Percentiles rank a stretch among this genome's conserved stretches.
Evolutionary conservation across 2,329 filamentous ascomycete species (phyloP).

Genomic region (Mariannaea elegans): DNA sequence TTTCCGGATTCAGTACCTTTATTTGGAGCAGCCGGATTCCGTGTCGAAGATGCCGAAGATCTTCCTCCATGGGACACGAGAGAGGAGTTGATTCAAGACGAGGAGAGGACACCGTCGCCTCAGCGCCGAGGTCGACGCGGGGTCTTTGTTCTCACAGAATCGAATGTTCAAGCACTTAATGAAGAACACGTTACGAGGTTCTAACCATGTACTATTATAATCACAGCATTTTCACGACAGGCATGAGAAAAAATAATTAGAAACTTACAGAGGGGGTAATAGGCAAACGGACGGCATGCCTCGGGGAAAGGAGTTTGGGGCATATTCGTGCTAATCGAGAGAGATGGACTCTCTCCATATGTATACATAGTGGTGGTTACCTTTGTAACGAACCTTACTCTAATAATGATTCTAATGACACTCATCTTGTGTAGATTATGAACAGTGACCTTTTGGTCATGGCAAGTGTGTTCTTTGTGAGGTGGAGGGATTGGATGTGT

Average conservation of each 20-base stretch:
- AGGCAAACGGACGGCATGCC: conserved; percentile 6
- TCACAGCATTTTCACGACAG: background rate
- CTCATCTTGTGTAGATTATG: no score
- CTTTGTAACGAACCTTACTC: background rate
- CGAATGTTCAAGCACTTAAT: background rate
- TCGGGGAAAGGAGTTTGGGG: conserved; percentile 3
- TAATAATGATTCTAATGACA: background rate
- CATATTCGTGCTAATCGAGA: background rate
- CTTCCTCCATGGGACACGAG: background rate
- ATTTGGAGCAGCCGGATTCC: conserved; percentile 44
- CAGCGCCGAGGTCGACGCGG: background rate
- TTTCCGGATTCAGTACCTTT: conserved; percentile 40
- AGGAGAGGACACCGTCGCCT: background rate
- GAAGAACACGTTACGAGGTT: background rate
- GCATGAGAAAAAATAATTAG: background rate
- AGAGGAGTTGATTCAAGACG: background rate
- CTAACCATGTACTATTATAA: background rate
- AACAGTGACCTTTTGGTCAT: no score
- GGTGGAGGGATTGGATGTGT: no score
- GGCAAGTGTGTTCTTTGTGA: no score
- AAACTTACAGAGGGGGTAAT: background rate
- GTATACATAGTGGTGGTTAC: conserved; percentile 2
- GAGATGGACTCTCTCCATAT: background rate
- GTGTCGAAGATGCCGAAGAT: background rate
- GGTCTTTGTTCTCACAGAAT: background rate